Conservation (phyloP, 179 eudicot genomes). For the Vitellaria paradoxa region DNA sequence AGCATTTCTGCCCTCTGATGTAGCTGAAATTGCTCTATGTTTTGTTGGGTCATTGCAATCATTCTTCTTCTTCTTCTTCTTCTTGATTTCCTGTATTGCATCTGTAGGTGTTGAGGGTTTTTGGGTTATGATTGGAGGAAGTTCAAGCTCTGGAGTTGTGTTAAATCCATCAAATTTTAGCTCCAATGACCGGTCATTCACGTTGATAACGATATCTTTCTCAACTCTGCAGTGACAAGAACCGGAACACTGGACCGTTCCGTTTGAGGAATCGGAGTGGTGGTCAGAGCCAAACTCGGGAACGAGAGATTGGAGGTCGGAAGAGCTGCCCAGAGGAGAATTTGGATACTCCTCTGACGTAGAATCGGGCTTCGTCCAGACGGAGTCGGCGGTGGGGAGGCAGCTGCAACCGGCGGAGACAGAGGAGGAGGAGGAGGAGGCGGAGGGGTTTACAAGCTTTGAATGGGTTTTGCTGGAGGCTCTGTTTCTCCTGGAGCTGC, state of each 20-base stretch:
- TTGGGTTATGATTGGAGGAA: slow-evolving; percentile 58
- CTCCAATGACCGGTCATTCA: not conserved
- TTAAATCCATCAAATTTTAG: not conserved
- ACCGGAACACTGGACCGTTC: slow-evolving; percentile 8
- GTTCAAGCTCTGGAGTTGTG: slow-evolving; percentile 19
- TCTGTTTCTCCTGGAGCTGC: slow-evolving; percentile 18
- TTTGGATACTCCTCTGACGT: slow-evolving; percentile 9
- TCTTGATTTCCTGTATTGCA: not conserved
- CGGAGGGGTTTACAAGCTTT: slow-evolving; percentile 18
- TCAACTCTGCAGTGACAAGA: slow-evolving; percentile 20
- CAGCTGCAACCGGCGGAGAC: slow-evolving; percentile 32
- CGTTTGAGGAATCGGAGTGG: not conserved
- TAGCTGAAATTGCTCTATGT: not conserved
- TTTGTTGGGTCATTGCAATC: not conserved
- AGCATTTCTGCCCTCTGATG: not conserved
- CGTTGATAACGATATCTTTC: slow-evolving; percentile 18
- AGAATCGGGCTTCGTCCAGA: slow-evolving; percentile 16
- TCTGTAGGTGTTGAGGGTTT: not conserved
- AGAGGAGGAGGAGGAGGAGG: not conserved
- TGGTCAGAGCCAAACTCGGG: slow-evolving; percentile 20
- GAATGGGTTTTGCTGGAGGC: slow-evolving; percentile 6
- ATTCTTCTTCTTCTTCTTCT: not conserved
- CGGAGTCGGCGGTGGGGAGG: slow-evolving; percentile 19
- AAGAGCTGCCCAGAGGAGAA: slow-evolving; percentile 15
- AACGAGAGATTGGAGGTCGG: slow-evolving; percentile 21